phyloP scores from a whole-genome alignment of 495 filamentous ascomycete genomes.

The Evernia prunastri region DNA sequence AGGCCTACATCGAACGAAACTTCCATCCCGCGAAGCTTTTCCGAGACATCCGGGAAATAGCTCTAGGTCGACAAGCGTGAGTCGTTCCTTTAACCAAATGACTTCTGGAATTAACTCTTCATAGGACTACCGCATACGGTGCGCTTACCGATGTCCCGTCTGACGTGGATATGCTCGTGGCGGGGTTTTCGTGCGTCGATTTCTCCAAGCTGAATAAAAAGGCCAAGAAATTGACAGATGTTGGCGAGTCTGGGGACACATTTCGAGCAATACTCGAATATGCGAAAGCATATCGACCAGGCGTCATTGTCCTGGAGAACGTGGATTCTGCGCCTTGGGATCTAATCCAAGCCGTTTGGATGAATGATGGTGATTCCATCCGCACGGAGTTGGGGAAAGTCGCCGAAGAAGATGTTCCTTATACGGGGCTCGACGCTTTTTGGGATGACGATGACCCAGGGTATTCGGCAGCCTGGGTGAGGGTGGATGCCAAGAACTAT shows the following conservation, averaged over 20 bases:
- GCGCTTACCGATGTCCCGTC: slow-evolving; percentile 50
- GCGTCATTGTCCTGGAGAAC: slow-evolving; percentile 70
- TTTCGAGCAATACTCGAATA: slow-evolving; percentile 59
- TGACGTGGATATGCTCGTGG: slow-evolving; percentile 61
- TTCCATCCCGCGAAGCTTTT: slow-evolving; percentile 58
- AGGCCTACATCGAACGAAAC: slow-evolving; percentile 75
- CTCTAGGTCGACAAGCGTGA: slow-evolving; percentile 47
- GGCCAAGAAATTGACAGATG: slow-evolving; percentile 37
- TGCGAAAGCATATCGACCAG: slow-evolving; percentile 48
- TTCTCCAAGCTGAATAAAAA: slow-evolving; percentile 45
- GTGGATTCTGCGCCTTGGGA: slow-evolving; percentile 59
- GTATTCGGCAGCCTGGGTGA: slow-evolving; percentile 44
- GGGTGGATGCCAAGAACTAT: slow-evolving; percentile 66
- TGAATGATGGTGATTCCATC: slow-evolving; percentile 21
- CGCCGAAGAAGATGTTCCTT: neutral
- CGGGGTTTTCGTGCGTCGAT: slow-evolving; percentile 75
- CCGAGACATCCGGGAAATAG: slow-evolving; percentile 61
- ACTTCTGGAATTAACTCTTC: slow-evolving; percentile 25
- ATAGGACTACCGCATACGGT: slow-evolving; percentile 69
- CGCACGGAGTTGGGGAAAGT: neutral
- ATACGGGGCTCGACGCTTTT: neutral
- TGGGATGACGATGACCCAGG: slow-evolving; percentile 31
- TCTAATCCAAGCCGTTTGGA: slow-evolving; percentile 44
- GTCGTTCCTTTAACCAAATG: slow-evolving; percentile 30
- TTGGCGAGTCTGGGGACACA: slow-evolving; percentile 65